Evolutionary conservation across 1,284 basidiomycete species (phyloP), one percentile per base, ranked within the genome.

Genomic region (Sanghuangporus baumii): DNA sequence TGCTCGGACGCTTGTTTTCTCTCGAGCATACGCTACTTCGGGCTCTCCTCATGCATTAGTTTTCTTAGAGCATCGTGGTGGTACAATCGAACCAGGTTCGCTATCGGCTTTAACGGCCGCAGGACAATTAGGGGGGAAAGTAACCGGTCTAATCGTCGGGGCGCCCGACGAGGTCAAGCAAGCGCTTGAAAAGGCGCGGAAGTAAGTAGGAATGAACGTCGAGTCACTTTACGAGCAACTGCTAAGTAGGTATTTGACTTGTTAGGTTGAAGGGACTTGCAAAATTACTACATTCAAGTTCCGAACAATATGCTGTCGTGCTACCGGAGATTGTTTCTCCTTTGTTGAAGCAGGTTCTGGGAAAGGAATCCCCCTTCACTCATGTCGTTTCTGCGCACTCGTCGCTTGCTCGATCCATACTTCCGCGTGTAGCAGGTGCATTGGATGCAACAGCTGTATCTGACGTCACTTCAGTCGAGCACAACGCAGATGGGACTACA

Each of bases 61-160:
- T 57, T 91, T 93, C 69, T 79, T 98, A 65, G 96, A 98, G 76
- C 94, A 98, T 74, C 86, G 85, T 63, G 81, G 85, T 59, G 94
- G 94, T 55, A 81, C 83, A 67, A 83, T 98, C 68, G 93, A 94
- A 66, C 83, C 93, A 5, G 87, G 86, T 8, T 90, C 91, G n/a
- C 82, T 97, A 62, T 93, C 90, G 38, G 96, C 96, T 41, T 76
- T 98, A 67, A 93, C 93, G 1, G 96, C 96, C 34, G 96, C 96
- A 1, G 79, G 85, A 67, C 82, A 90, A 69, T 82, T 99, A 11
- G 93, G 93, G 54, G 93, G 92, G 6, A 81, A 92, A 71, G 88
- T 98, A 50, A 91, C 93, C 50, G 96, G 90, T n/a, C 81, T 99
- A 50, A 79, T 99, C 40, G 80, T 94, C 12, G 94, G 94, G 20